Conservation (phyloP, 768 basidiomycete genomes). For the Mycena sanguinolenta region DNA sequence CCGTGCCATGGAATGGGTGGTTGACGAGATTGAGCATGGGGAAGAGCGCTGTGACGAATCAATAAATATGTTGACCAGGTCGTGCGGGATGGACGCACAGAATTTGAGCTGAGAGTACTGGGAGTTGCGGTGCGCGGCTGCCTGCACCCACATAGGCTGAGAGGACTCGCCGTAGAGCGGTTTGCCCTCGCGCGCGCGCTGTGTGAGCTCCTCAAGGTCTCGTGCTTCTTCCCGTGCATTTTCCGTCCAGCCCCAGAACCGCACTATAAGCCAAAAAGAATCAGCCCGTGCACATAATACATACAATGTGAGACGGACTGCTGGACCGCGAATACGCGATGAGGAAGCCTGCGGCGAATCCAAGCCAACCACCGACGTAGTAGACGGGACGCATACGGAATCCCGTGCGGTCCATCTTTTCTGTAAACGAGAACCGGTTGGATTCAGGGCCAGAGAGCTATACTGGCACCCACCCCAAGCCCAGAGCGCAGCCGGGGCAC, state of each 20-base stretch:
- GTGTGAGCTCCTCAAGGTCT: constrained; percentile 84
- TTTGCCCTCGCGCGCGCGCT: constrained; percentile 82
- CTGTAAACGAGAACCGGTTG: constrained; percentile 45
- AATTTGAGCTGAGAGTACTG: constrained; percentile 95
- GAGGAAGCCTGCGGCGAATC: constrained; percentile 92
- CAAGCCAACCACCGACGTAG: constrained; percentile 78
- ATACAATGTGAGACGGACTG: constrained; percentile 65
- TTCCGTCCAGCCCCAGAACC: constrained; percentile 97
- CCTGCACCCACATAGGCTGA: constrained; percentile 89
- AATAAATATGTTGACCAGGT: constrained; percentile 13
- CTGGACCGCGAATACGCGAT: constrained; percentile 93
- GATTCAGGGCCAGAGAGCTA: constrained; percentile 16
- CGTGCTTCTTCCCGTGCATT: constrained; percentile 85
- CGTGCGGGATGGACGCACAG: constrained; percentile 66
- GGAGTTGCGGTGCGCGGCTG: constrained; percentile 88
- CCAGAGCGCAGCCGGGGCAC: constrained; percentile 85
- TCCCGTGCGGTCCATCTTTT: constrained; percentile 63
- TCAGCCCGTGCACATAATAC: neutral
- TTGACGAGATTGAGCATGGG: constrained; percentile 95
- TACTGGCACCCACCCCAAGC: constrained; percentile 77
- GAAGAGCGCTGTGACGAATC: constrained; percentile 24
- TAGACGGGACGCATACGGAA: constrained; percentile 52
- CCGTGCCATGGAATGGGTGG: constrained; percentile 88
- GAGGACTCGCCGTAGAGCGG: constrained; percentile 88
- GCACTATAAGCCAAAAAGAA: constrained; percentile 60